phyloP scores from a whole-genome alignment of 768 basidiomycete species.

The Kockovaella imperatae region DNA sequence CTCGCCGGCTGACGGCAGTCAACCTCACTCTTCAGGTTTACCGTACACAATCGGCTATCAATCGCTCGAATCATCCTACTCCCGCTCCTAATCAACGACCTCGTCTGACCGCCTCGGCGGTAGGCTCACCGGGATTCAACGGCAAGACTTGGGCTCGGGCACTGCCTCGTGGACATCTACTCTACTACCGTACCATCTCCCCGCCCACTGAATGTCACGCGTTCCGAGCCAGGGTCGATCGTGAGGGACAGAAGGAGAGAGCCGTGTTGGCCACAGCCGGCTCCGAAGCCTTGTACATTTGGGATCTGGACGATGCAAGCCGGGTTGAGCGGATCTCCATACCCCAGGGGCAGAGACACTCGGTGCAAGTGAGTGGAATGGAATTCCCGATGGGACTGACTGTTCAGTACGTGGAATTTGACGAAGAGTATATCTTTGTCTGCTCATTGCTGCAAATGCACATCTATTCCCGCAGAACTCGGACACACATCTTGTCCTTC shows the following conservation, averaged over 20 bases:
- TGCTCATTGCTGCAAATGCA: constrained; percentile 10
- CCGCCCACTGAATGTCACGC: constrained; percentile 25
- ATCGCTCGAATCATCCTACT: constrained; percentile 2
- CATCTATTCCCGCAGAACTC: constrained; percentile 16
- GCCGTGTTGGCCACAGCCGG: constrained; percentile 22
- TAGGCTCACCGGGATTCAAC: neutral
- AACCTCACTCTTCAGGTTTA: constrained; percentile 22
- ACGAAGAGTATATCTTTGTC: constrained; percentile 28
- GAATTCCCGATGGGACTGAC: neutral
- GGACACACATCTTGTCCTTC: constrained; percentile 11
- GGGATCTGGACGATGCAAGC: constrained; percentile 22
- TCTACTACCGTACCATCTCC: constrained; percentile 16
- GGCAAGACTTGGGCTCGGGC: neutral
- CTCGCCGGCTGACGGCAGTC: neutral
- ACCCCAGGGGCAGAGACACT: neutral
- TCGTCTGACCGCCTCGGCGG: neutral
- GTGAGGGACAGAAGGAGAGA: constrained; percentile 11
- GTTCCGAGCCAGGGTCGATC: constrained; percentile 27
- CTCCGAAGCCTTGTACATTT: constrained; percentile 21
- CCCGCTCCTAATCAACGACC: neutral
- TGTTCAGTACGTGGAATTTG: constrained; percentile 32
- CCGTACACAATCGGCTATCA: constrained; percentile 21
- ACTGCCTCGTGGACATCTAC: constrained; percentile 25
- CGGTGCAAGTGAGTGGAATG: neutral
- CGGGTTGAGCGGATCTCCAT: neutral